Conservation (phyloP, 495 filamentous ascomycete genomes). For the Hypoxylon trugodes region DNA sequence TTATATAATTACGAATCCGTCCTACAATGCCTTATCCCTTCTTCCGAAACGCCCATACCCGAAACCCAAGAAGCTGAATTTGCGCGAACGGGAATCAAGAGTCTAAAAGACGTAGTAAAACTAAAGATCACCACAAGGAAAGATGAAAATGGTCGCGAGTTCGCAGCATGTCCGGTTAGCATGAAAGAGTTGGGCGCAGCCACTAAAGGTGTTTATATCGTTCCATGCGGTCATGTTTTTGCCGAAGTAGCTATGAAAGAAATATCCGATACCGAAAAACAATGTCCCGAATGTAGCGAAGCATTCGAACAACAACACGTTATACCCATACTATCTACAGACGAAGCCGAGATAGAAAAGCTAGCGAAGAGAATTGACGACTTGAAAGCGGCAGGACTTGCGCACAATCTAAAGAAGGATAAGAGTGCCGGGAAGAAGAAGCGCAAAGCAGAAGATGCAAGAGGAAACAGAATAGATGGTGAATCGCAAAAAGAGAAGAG, state of each 20-base stretch:
- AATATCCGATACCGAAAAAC: conserved; percentile 57
- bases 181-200: conserved; percentile 82
- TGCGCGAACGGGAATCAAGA: conserved; percentile 75
- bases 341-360: conserved; percentile 72
- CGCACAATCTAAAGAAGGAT: conserved; percentile 92
- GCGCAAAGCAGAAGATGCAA: conserved; percentile 57
- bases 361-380: conserved; percentile 69
- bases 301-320: conserved; percentile 78
- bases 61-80: conserved; percentile 62
- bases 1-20: conserved; percentile 97
- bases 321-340: conserved; percentile 80
- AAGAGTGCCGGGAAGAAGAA: conserved; percentile 74
- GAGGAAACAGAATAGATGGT: conserved; percentile 38
- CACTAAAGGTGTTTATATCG: conserved; percentile 85
- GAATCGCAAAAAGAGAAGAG: conserved; percentile 34
- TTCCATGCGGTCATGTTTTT: conserved; percentile 96
- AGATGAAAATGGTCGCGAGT: conserved; percentile 54
- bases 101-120: conserved; percentile 87
- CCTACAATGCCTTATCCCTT: conserved; percentile 78
- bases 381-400: conserved; percentile 73
- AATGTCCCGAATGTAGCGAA: conserved; percentile 74
- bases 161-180: conserved; percentile 88
- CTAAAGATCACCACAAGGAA: conserved; percentile 72
- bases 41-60: conserved; percentile 51
- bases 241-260: conserved; percentile 84